These are phyloP conservation scores for Tuber calosporum DNA, from an alignment of 495 filamentous ascomycete species.

Conservation along the genomic window DNA sequence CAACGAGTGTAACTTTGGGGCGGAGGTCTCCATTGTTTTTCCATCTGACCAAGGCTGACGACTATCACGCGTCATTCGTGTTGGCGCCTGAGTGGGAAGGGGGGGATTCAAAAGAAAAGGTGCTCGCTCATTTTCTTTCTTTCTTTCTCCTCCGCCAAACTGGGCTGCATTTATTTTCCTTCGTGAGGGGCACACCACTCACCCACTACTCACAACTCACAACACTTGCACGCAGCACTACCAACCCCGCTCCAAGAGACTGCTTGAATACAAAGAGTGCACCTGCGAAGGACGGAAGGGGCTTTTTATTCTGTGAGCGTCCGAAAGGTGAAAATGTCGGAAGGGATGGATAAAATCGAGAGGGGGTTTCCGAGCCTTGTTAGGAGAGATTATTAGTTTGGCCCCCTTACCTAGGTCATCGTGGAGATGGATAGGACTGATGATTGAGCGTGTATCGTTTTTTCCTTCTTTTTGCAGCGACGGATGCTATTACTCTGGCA, in stretches of 20 bases:
- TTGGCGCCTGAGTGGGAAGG: not conserved
- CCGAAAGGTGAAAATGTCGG: not conserved
- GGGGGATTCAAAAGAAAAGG: not conserved
- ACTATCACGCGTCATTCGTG: not conserved
- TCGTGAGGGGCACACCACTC: not conserved
- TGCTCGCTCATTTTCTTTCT: not conserved
- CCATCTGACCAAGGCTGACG: not conserved
- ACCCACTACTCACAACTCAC: not conserved
- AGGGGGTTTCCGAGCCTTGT: constrained; percentile 11
- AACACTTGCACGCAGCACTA: not conserved
- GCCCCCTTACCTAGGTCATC: not conserved
- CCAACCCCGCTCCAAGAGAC: not conserved
- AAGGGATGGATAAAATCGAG: constrained; percentile 19
- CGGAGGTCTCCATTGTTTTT: not conserved
- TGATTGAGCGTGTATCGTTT: constrained; percentile 8
- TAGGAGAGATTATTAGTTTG: constrained; percentile 4
- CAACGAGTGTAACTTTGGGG: not conserved
- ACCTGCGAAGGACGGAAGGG: not conserved
- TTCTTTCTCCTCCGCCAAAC: not conserved
- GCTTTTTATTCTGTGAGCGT: not conserved
- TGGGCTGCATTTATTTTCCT: not conserved
- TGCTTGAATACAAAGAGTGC: not conserved
- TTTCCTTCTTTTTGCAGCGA: not conserved
- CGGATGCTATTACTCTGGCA: constrained; percentile 2
- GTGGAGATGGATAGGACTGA: not conserved